Percentiles rank a stretch among this genome's conserved stretches.
Conservation (phyloP, 345 rosid genomes). For the Anacardium occidentale region DNA sequence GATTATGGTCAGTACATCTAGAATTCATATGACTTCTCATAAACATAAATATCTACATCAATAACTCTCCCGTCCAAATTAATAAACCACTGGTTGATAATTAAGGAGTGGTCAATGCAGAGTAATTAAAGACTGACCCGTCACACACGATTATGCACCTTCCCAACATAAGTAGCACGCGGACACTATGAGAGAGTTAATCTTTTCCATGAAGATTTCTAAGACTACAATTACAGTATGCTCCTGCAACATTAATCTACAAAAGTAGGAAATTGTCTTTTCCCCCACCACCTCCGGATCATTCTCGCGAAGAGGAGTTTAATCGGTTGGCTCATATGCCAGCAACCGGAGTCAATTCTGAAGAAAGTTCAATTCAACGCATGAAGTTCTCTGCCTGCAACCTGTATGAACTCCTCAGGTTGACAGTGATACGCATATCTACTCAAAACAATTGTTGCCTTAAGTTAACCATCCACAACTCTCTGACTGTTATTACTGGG, state of each 20-base stretch:
- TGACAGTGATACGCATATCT: neutral
- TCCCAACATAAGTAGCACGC: neutral
- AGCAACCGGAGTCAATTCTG: too few relatives aligned
- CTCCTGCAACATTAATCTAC: neutral
- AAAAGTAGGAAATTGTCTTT: neutral
- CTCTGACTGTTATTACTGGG: slow-evolving; percentile 16
- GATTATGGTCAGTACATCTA: too few relatives aligned
- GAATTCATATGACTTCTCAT: neutral
- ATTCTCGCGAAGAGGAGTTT: too few relatives aligned
- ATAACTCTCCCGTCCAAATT: neutral
- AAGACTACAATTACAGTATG: neutral
- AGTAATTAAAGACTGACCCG: neutral
- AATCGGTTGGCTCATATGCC: too few relatives aligned
- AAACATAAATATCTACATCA: neutral
- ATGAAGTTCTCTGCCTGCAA: too few relatives aligned
- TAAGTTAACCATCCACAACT: slow-evolving; percentile 13
- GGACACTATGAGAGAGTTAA: neutral
- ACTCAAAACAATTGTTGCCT: neutral
- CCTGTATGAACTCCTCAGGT: slow-evolving; percentile 5
- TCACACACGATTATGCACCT: neutral
- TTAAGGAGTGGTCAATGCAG: neutral
- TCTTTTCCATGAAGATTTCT: neutral
- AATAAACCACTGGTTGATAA: neutral
- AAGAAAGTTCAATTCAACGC: too few relatives aligned
- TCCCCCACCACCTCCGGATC: neutral